Evolutionary conservation across 345 rosid genomes (phyloP).

Genomic region (Eucalyptus lansdowneana): DNA sequence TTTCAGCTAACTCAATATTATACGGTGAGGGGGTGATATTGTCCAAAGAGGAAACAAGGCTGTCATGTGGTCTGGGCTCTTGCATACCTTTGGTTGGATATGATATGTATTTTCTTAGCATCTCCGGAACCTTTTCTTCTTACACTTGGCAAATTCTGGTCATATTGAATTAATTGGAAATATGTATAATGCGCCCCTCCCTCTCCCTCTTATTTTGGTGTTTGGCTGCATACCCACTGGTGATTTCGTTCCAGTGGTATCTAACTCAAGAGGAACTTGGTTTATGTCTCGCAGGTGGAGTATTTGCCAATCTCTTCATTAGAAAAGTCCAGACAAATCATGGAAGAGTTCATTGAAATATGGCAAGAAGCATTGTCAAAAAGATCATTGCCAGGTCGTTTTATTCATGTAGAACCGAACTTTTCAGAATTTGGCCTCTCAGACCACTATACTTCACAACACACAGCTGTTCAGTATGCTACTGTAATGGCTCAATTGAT

Average conservation of each 20-base stretch:
- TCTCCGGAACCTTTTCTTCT: neutral
- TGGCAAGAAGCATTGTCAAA: slow-evolving; percentile 71
- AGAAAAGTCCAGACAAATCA: slow-evolving; percentile 52
- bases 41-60: neutral
- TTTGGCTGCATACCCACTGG: neutral
- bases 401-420: slow-evolving; percentile 53
- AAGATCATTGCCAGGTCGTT: slow-evolving; percentile 69
- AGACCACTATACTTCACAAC: slow-evolving; percentile 65
- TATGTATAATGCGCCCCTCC: neutral
- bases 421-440: slow-evolving; percentile 63
- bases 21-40: neutral
- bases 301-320: slow-evolving; percentile 80
- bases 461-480: slow-evolving; percentile 80
- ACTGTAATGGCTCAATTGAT: slow-evolving; percentile 68
- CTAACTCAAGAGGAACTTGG: neutral
- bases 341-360: slow-evolving; percentile 76
- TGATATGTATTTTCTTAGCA: neutral
- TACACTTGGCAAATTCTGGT: neutral
- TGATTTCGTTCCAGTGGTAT: neutral
- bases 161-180: neutral
- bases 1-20: neutral
- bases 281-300: slow-evolving; percentile 51
- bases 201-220: neutral
- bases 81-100: neutral
- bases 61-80: neutral